These are phyloP conservation scores for Platanus orientalis DNA, from an alignment of 164 flowering plant species.

Conservation along the genomic window DNA sequence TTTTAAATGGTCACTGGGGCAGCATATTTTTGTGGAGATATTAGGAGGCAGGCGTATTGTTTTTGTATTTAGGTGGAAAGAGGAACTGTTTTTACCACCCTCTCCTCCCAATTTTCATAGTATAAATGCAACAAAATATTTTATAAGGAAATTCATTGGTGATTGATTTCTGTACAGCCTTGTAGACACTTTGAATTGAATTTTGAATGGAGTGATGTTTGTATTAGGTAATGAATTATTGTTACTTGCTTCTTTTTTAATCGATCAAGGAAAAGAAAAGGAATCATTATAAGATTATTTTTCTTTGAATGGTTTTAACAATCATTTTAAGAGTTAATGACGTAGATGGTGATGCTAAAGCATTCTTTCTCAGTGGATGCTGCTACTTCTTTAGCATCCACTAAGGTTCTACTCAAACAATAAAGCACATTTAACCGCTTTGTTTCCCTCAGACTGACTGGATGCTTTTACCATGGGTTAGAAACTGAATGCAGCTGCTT, in stretches of 20 bases:
- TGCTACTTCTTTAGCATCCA: no score
- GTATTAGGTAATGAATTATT: neutral
- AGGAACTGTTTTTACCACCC: neutral
- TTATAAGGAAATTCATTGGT: neutral
- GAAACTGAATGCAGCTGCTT: no score
- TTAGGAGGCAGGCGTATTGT: neutral
- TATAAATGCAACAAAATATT: neutral
- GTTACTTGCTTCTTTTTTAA: no score
- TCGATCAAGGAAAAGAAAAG: neutral
- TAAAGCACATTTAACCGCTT: no score
- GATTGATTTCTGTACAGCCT: neutral
- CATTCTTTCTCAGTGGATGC: no score
- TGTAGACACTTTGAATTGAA: neutral
- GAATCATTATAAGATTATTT: no score
- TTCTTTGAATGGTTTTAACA: no score
- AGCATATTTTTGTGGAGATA: neutral
- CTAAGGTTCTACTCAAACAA: no score
- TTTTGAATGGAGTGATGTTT: neutral
- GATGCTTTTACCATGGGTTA: no score
- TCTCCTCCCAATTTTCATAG: neutral
- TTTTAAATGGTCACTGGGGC: neutral
- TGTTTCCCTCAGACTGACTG: no score
- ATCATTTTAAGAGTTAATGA: no score
- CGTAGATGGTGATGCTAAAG: no score
- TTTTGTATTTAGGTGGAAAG: neutral